These are phyloP conservation scores for Phytophthora tentaculata DNA, from an alignment of 352 stramenopile genomes.

Conservation along the genomic window DNA sequence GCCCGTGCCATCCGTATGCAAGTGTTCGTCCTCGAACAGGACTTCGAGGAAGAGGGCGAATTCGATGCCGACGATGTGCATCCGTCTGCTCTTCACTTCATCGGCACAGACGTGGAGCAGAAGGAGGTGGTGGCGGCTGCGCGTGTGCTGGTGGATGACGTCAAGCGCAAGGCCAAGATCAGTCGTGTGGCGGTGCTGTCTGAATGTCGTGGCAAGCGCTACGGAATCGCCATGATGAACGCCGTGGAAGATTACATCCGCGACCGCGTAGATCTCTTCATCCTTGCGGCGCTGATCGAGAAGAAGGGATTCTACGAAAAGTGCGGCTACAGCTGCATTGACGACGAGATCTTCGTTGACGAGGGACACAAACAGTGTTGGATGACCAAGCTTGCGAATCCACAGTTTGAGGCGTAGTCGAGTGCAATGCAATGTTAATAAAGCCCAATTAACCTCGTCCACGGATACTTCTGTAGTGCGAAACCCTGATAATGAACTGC, in stretches of 20 bases:
- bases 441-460: background rate
- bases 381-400: constrained; percentile 27
- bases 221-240: constrained; percentile 49
- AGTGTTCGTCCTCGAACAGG: constrained; percentile 61
- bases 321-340: constrained; percentile 32
- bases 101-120: constrained; percentile 53
- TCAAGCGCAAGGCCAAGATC: constrained; percentile 51
- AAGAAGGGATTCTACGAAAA: constrained; percentile 39
- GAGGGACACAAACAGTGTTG: constrained; percentile 37
- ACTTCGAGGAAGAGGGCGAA: constrained; percentile 42
- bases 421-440: background rate
- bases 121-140: constrained; percentile 58
- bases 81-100: constrained; percentile 51
- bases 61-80: constrained; percentile 49
- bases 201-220: constrained; percentile 62
- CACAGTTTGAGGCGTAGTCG: background rate
- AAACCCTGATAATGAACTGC: background rate
- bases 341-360: constrained; percentile 40
- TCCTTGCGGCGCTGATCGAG: constrained; percentile 48
- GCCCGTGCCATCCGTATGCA: constrained; percentile 46
- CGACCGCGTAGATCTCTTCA: constrained; percentile 36
- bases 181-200: constrained; percentile 57
- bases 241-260: constrained; percentile 42
- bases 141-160: constrained; percentile 43
- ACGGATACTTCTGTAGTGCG: background rate